Evolutionary conservation across 106 monocot species (phyloP).

Genomic region (Allium fistulosum): DNA sequence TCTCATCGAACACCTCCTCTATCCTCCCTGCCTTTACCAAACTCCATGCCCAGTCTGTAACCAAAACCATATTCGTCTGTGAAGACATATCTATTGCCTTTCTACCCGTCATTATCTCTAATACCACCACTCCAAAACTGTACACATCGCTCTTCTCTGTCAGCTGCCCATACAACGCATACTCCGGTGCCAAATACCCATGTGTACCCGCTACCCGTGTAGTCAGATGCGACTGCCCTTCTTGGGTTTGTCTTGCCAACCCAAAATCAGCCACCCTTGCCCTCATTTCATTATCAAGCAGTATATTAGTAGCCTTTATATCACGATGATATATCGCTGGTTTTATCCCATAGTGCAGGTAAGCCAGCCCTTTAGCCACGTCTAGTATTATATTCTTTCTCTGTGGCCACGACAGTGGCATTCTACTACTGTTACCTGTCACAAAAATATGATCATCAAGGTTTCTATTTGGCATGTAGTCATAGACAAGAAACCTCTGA

Average conservation of each 20-base stretch:
- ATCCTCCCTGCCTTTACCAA: constrained; percentile 52
- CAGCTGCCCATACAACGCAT: constrained; percentile 88
- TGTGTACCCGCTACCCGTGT: constrained; percentile 72
- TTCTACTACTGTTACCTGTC: neutral
- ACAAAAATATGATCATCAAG: constrained; percentile 41
- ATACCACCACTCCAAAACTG: constrained; percentile 68
- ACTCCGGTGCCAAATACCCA: constrained; percentile 82
- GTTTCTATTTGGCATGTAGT: constrained; percentile 54
- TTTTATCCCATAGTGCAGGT: constrained; percentile 72
- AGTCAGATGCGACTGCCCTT: constrained; percentile 68
- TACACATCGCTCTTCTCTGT: constrained; percentile 98
- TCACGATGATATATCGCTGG: constrained; percentile 69
- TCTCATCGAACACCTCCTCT: constrained; percentile 46
- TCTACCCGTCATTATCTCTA: constrained; percentile 80
- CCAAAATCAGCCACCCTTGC: constrained; percentile 82
- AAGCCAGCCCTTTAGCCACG: constrained; percentile 61
- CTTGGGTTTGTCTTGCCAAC: constrained; percentile 41
- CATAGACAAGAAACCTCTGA: constrained; percentile 54
- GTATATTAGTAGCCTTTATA: constrained; percentile 75
- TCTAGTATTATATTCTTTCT: constrained; percentile 68
- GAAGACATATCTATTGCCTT: constrained; percentile 57
- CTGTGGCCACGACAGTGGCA: constrained; percentile 46
- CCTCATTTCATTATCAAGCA: constrained; percentile 62
- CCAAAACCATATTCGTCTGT: constrained; percentile 28
- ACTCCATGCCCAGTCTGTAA: constrained; percentile 93